A percentile compares a stretch with the other conserved stretches of the same genome.
Evolutionary conservation across 2,329 filamentous ascomycete genomes (phyloP).

Genomic region (Sclerotiophoma versabilis): DNA sequence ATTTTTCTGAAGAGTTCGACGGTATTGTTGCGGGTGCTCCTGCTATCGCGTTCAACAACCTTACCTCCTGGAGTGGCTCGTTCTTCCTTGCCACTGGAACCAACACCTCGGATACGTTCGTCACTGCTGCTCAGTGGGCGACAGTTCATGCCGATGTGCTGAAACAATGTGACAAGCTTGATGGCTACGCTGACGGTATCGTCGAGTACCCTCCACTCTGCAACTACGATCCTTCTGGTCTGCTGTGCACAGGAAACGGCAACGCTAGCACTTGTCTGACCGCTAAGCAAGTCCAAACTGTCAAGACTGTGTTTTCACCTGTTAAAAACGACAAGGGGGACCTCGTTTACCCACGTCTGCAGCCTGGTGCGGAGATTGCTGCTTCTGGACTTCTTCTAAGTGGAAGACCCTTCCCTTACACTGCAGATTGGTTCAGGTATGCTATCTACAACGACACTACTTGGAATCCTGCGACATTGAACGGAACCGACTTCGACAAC

Average conservation of each 20-base stretch:
- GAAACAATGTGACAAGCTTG: conserved; percentile 59
- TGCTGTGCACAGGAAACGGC: conserved; percentile 44
- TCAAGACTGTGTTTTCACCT: conserved; percentile 53
- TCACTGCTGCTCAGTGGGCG: conserved; percentile 51
- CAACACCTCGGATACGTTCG: conserved; percentile 46
- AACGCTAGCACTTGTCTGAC: conserved; percentile 55
- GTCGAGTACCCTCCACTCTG: conserved; percentile 57
- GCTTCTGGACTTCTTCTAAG: conserved; percentile 49
- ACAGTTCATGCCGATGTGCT: conserved; percentile 52
- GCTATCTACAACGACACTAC: conserved; percentile 56
- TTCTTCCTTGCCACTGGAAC: conserved; percentile 40
- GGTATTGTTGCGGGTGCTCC: conserved; percentile 48
- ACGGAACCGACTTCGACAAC: conserved; percentile 51
- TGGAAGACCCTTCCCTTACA: conserved; percentile 53
- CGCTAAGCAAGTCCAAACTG: conserved; percentile 52
- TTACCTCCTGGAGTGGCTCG: conserved; percentile 44
- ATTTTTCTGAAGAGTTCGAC: conserved; percentile 48
- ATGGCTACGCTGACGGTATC: conserved; percentile 58
- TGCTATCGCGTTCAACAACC: conserved; percentile 43
- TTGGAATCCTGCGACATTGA: conserved; percentile 52
- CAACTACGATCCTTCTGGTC: conserved; percentile 51
- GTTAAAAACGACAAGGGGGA: conserved; percentile 53
- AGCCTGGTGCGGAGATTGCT: conserved; percentile 56
- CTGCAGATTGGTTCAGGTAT: conserved; percentile 58
- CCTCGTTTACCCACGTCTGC: conserved; percentile 60